phyloP scores from a whole-genome alignment of 2,329 filamentous ascomycete genomes.

The Rhexocercosporidium sp. region DNA sequence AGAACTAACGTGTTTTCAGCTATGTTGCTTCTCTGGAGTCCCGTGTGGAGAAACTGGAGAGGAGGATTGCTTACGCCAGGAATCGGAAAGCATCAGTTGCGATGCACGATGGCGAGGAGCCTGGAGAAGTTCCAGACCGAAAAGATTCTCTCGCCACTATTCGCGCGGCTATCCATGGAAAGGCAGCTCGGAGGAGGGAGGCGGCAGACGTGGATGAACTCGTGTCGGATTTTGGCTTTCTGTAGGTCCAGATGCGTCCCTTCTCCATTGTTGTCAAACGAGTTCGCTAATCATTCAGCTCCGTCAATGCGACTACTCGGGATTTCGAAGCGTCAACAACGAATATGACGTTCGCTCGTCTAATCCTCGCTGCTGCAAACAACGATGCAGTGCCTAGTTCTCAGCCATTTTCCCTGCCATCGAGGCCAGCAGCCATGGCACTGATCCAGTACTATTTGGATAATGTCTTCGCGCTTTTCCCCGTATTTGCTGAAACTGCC shows the following conservation, averaged over 20 bases:
- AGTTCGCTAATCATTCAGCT: slow-evolving; percentile 54
- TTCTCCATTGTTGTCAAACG: neutral
- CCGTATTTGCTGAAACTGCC: slow-evolving; percentile 80
- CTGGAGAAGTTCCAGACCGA: slow-evolving; percentile 56
- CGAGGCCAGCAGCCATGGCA: slow-evolving; percentile 68
- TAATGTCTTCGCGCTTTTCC: slow-evolving; percentile 80
- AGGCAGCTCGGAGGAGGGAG: slow-evolving; percentile 70
- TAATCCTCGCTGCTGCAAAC: slow-evolving; percentile 82
- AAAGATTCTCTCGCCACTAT: slow-evolving; percentile 68
- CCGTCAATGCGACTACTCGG: slow-evolving; percentile 91
- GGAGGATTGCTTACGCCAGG: slow-evolving; percentile 71
- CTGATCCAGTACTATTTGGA: slow-evolving; percentile 85
- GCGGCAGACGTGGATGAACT: slow-evolving; percentile 88
- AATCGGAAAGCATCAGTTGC: slow-evolving; percentile 73
- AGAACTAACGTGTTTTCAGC: slow-evolving; percentile 47
- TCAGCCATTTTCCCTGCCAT: slow-evolving; percentile 67
- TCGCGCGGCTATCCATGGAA: slow-evolving; percentile 66
- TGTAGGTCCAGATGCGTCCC: slow-evolving; percentile 58
- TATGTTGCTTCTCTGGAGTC: slow-evolving; percentile 97
- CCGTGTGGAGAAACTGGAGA: slow-evolving; percentile 85
- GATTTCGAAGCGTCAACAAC: slow-evolving; percentile 90
- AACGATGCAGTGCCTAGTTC: slow-evolving; percentile 73
- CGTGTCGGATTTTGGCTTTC: slow-evolving; percentile 90
- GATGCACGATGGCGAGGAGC: slow-evolving; percentile 63
- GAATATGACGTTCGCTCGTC: slow-evolving; percentile 89